phyloP scores from a whole-genome alignment of 306 rosid genomes.

The Urtica urens region DNA sequence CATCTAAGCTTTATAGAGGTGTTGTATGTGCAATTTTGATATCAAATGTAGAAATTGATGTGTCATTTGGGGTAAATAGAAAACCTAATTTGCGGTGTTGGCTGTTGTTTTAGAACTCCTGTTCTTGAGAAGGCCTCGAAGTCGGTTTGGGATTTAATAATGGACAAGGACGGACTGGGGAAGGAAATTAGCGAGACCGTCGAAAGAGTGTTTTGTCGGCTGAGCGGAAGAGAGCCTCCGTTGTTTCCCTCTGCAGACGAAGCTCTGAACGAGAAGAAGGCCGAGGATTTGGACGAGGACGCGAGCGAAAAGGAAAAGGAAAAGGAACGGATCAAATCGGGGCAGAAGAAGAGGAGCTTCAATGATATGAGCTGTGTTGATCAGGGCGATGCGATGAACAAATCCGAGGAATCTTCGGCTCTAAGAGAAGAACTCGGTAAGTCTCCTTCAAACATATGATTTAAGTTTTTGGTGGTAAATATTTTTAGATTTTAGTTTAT shows the following conservation, averaged over 20 bases:
- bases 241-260: slow-evolving; percentile 45
- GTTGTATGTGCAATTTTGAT: too few species aligned
- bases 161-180: slow-evolving; percentile 70
- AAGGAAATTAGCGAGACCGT: slow-evolving; percentile 78
- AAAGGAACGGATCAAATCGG: slow-evolving; percentile 25
- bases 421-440: too few species aligned
- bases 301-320: slow-evolving; percentile 50
- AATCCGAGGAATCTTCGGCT: too few species aligned
- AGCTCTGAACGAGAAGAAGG: slow-evolving; percentile 34
- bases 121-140: slow-evolving; percentile 91
- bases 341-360: slow-evolving; percentile 64
- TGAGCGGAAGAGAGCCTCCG: slow-evolving; percentile 86
- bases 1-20: not conserved
- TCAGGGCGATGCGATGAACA: slow-evolving; percentile 28
- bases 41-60: too few species aligned
- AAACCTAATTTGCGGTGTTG: too few species aligned
- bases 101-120: slow-evolving; percentile 49
- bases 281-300: slow-evolving; percentile 16
- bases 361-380: slow-evolving; percentile 37
- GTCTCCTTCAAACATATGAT: too few species aligned
- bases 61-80: too few species aligned
- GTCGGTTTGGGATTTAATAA: slow-evolving; percentile 91
- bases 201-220: slow-evolving; percentile 74
- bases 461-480: too few species aligned
- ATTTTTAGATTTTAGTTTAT: too few species aligned